Evolutionary conservation across 768 basidiomycete species (phyloP).

Genomic region (Cystobasidium ongulense): DNA sequence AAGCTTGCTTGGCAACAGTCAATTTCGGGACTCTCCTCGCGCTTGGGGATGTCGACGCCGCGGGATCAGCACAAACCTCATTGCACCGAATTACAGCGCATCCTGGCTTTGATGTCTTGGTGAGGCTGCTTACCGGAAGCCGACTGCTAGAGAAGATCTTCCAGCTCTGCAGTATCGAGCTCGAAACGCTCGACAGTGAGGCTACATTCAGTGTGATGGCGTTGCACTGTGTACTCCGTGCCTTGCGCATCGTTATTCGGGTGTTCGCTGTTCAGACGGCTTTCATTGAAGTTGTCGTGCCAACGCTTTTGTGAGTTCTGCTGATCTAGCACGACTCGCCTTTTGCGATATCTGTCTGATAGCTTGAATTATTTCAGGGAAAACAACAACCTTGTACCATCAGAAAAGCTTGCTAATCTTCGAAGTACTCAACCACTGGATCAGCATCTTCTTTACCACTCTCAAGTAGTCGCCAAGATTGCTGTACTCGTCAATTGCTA

Average conservation of each 20-base stretch:
- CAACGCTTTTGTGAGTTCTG: constrained; percentile 63
- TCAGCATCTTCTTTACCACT: constrained; percentile 55
- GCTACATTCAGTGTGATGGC: constrained; percentile 55
- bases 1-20: constrained; percentile 71
- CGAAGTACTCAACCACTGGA: constrained; percentile 41
- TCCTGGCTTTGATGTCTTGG: constrained; percentile 79
- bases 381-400: constrained; percentile 42
- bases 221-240: constrained; percentile 65
- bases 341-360: constrained; percentile 22
- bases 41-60: constrained; percentile 40
- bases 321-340: constrained; percentile 41
- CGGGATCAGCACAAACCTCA: constrained; percentile 22
- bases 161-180: constrained; percentile 70
- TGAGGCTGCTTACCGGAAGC: constrained; percentile 64
- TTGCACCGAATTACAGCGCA: constrained; percentile 51
- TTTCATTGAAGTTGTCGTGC: constrained; percentile 79
- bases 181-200: constrained; percentile 65
- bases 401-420: constrained; percentile 46
- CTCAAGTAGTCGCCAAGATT: constrained; percentile 68
- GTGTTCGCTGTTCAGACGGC: constrained; percentile 77
- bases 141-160: constrained; percentile 65
- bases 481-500: constrained; percentile 67
- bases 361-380: constrained; percentile 33
- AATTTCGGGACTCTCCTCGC: constrained; percentile 66
- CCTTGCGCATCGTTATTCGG: constrained; percentile 70